These are phyloP conservation scores for Penicillium sp. DNA, from an alignment of 2,329 filamentous ascomycete species.

Conservation along the genomic window DNA sequence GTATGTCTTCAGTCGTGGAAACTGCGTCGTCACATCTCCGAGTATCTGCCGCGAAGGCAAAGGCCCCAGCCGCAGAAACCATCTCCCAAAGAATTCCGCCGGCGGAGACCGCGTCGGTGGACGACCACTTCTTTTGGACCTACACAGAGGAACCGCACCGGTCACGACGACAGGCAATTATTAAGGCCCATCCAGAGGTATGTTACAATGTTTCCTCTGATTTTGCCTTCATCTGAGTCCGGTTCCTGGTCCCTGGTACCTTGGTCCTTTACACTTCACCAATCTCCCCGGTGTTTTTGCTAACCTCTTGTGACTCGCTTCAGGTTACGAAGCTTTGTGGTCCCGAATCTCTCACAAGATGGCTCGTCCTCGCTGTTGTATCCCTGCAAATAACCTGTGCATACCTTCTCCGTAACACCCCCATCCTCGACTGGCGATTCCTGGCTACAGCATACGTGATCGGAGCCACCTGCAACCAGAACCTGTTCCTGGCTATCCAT, in stretches of 20 bases:
- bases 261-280: constrained; percentile 1
- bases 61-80: constrained; percentile 20
- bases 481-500: constrained; percentile 96
- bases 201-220: constrained; percentile 10
- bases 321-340: constrained; percentile 96
- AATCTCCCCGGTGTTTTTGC: constrained; percentile 5
- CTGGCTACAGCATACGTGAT: constrained; percentile 84
- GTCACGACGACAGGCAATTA: constrained; percentile 84
- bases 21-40: constrained; percentile 34
- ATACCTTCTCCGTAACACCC: constrained; percentile 68
- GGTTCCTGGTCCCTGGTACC: constrained; percentile 1
- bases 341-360: constrained; percentile 92
- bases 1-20: constrained; percentile 30
- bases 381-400: constrained; percentile 73
- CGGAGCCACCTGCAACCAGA: constrained; percentile 95
- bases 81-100: constrained; percentile 26
- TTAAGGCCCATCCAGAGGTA: constrained; percentile 96
- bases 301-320: constrained; percentile 13
- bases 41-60: constrained; percentile 31
- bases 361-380: constrained; percentile 79
- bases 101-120: constrained; percentile 32
- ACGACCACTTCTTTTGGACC: constrained; percentile 87
- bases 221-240: background rate
- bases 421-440: constrained; percentile 79
- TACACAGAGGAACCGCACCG: constrained; percentile 97